Evolutionary conservation across 2,329 filamentous ascomycete genomes (phyloP).

Genomic region (Fusarium luffae): DNA sequence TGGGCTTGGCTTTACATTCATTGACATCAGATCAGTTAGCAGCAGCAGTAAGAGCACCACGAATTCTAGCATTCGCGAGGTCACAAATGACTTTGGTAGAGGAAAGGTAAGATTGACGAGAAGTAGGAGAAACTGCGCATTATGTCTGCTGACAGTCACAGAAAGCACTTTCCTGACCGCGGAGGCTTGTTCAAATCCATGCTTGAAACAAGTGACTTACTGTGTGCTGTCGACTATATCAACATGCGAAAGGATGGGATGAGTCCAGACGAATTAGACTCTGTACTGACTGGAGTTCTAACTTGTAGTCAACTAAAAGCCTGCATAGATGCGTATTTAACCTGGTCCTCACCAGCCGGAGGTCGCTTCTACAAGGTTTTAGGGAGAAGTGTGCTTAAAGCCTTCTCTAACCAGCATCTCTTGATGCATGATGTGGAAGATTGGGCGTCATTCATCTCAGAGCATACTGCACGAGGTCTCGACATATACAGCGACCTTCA

Average conservation of each 20-base stretch:
- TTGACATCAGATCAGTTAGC: too few species aligned
- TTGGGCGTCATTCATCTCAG: rapidly evolving
- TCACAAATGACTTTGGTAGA: background rate
- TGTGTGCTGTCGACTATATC: background rate
- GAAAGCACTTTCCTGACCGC: background rate
- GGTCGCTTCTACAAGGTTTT: too few species aligned
- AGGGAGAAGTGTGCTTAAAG: too few species aligned
- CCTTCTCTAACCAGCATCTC: too few species aligned
- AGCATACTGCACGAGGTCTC: background rate
- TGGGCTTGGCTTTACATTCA: too few species aligned
- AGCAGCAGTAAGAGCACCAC: background rate
- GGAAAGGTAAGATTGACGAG: background rate
- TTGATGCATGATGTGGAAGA: rapidly evolving
- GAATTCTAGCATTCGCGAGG: background rate
- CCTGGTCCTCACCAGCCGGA: too few species aligned
- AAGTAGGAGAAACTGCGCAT: background rate
- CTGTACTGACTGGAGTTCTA: rapidly evolving
- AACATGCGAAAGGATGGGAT: background rate
- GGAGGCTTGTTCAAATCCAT: rapidly evolving
- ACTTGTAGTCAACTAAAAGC: background rate
- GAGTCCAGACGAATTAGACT: rapidly evolving
- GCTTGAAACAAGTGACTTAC: rapidly evolving
- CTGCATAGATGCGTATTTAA: background rate
- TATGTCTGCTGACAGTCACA: rapidly evolving
- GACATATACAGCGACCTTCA: background rate